Base-by-base conservation (phyloP, 805 yeast species). In the Teunomyces funiuensis region DNA sequence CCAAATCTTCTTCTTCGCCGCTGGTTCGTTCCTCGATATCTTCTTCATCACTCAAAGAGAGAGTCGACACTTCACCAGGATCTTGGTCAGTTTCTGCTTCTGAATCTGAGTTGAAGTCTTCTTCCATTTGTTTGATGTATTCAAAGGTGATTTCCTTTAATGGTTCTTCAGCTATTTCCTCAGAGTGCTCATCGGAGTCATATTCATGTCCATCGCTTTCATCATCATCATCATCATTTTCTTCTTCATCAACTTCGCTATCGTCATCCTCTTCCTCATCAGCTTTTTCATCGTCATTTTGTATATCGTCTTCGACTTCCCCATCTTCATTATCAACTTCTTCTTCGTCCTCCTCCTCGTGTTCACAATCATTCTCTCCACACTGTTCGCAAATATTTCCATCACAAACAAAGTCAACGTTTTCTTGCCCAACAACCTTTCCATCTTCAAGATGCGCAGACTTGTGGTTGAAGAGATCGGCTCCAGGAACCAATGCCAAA, bases 401-500 rank as follows among this genome's bases (percentile, higher is more conserved):
- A 45, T 61, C 65, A 53, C 67, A 61, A 18, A 62, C 85, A 55
- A 88, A 87, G 60, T 82, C 83, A 7, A 82, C 88, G 50, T 77
- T 71, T 46, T 86, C 89, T 5, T 63, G 54, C 1, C 45, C 52
- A 16, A 48, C 41, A 2, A 54, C 36, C 14, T 45, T 47, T 1
- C 37, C 45, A 4, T 41, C 45, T 5, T 43, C 42, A 5, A 50
- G 16, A 5, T 40, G 26, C 61, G 80, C 73, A 5, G 71, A 59
- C 30, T 66, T 58, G 55, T 89, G 97, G 51, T 90, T 90, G 64
- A 89, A 88, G 26, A 91, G 65, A 62, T 90, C 96, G 0, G 97
- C 97, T 11, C 89, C 87, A 0, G 97, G 97, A 17, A 90, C 96
- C 37, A 91, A 65, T 0, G 86, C 88, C 22, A 83, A 70, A 23